These are phyloP conservation scores for Arabidopsis thaliana DNA, from an alignment of 345 rosid genomes.

Conservation along the genomic window TAIR10.1 NC_003071.7:8971001-8971500, in stretches of 20 bases:
- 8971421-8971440: constrained; percentile 16
- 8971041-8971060: constrained; percentile 7
- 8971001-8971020: constrained; percentile 12
- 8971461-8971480: constrained; percentile 32
- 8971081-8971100: constrained; percentile 89
- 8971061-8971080: constrained; percentile 76
- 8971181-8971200: constrained; percentile 85
- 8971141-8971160: constrained; percentile 87
- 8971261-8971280: constrained; percentile 58
- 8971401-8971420: constrained; percentile 37
- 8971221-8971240: constrained; percentile 74
- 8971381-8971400: constrained; percentile 35
- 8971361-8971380: constrained; percentile 32
- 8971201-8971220: constrained; percentile 94
- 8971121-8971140: constrained; percentile 80
- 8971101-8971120: constrained; percentile 88
- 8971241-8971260: constrained; percentile 82
- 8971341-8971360: constrained; percentile 16
- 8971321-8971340: constrained; percentile 35
- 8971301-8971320: constrained; percentile 4
- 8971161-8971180: constrained; percentile 95
- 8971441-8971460: constrained; percentile 36
- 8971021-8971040: constrained; percentile 9
- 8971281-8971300: not conserved
- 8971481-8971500: constrained; percentile 30